Base-by-base conservation (phyloP, 306 rosid species). In the Malus sylvestris region DNA sequence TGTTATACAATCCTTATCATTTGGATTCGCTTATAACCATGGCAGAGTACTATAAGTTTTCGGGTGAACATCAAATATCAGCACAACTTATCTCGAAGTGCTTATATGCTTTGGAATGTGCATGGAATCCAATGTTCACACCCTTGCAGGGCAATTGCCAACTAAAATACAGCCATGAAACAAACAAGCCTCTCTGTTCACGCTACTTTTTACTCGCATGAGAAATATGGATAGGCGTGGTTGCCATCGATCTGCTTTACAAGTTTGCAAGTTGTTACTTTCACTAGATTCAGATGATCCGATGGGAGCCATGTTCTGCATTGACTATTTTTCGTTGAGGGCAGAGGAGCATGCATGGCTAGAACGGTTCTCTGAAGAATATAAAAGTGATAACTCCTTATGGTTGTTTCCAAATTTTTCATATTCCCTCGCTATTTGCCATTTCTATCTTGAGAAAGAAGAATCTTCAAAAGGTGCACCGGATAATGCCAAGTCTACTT, bases 401-500 rank as follows among this genome's bases (percentile, higher is more conserved):
- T 95, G 97, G 97, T 76, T 95, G 87, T 83, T 88, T 83, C 97
- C 99, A 57, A 95, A 95, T 82, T 88, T 95, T 85, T 92, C 99
- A 30, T 91, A 71, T 81, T 95, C 99, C 71, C 97, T 95, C 79
- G 90, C 97, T 67, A 63, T 88, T 42, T 85, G 96, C 82, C 93
- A 97, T 62, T 90, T 85, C 84, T 85, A 89, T 85, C 90, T 90
- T 59, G 99, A 92, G 89, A 60, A 67, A 46, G 86, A 82, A 32
- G 92, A 84, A 59, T 60, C 81, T 60, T 81, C 84, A 20, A 80
- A 84, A 62, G 84, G 75, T 80, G 63, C 73, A 75, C 19, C n/a
- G 8, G 83, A 85, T 82, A 68, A 73, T 81, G 53, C 82, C 53
- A 89, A 84, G 86, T 76, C 96, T 63, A 79, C 91, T 83, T 87